A percentile compares a stretch with the other conserved stretches of the same genome.
phyloP scores from a whole-genome alignment of 176 grass and related monocot genomes.

The Chloris gayana region DNA sequence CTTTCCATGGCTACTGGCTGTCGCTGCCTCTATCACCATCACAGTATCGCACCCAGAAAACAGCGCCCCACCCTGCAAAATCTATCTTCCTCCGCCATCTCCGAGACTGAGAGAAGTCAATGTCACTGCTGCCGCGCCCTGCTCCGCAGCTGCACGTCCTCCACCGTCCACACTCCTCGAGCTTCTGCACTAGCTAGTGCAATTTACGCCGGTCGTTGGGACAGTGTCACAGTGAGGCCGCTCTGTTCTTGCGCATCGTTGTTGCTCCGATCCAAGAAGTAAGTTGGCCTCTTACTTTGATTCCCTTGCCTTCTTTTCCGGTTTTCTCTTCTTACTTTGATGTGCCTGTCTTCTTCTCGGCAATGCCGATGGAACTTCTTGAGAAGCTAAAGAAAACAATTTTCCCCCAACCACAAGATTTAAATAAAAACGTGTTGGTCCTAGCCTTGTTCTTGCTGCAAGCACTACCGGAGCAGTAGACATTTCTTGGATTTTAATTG shows the following conservation, averaged over 20 bases:
- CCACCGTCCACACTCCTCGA: slow-evolving; percentile 23
- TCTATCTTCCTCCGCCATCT: not conserved
- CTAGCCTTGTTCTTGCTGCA: slow-evolving; percentile 8
- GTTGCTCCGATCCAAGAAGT: slow-evolving; percentile 41
- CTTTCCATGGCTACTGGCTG: slow-evolving; percentile 10
- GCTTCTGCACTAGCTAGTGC: not conserved
- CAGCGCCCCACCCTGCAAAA: slow-evolving; percentile 1
- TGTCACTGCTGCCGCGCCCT: slow-evolving; percentile 34
- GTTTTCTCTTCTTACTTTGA: slow-evolving; percentile 28
- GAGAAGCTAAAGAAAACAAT: slow-evolving; percentile 13
- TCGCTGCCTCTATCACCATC: not conserved
- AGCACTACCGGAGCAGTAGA: not conserved
- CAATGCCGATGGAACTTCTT: slow-evolving; percentile 42
- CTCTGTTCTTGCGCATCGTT: not conserved
- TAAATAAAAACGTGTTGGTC: not conserved
- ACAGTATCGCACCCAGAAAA: not conserved
- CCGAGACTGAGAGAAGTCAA: slow-evolving; percentile 10
- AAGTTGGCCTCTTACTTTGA: slow-evolving; percentile 22
- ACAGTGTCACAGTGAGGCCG: not conserved
- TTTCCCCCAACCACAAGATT: not conserved
- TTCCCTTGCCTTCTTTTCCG: not conserved
- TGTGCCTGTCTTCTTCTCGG: slow-evolving; percentile 40
- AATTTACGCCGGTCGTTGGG: not conserved
- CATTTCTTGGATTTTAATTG: slow-evolving; percentile 27
- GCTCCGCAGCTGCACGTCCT: slow-evolving; percentile 11